phyloP scores from a whole-genome alignment of 2,329 filamentous ascomycete genomes.

The Polytolypa hystricis region DNA sequence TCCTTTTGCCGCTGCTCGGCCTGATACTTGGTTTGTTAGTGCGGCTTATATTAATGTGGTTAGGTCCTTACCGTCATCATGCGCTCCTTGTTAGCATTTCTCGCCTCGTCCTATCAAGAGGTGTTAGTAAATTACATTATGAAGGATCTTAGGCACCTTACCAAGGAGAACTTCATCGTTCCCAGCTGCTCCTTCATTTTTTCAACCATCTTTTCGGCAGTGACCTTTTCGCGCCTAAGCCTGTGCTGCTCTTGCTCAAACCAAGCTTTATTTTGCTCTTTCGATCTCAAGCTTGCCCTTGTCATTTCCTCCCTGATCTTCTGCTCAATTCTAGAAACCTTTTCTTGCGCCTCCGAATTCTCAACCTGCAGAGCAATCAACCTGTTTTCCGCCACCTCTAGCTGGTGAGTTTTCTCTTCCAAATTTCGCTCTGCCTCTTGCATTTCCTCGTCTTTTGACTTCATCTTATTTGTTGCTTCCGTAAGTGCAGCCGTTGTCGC shows the following conservation, averaged over 20 bases:
- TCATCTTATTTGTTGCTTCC: constrained; percentile 10
- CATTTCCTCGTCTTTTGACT: constrained; percentile 14
- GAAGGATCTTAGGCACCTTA: constrained; percentile 10
- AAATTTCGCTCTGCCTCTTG: constrained; percentile 13
- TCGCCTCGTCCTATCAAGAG: not conserved
- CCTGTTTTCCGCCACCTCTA: constrained; percentile 13
- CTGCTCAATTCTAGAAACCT: constrained; percentile 14
- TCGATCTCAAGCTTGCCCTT: constrained; percentile 20
- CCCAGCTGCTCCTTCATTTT: constrained; percentile 15
- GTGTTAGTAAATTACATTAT: not conserved
- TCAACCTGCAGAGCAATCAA: constrained; percentile 15
- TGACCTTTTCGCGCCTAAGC: constrained; percentile 18
- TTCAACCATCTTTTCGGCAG: constrained; percentile 13
- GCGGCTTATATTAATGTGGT: not conserved
- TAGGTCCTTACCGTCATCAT: constrained; percentile 6
- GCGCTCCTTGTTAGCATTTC: constrained; percentile 1
- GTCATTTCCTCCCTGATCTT: constrained; percentile 22
- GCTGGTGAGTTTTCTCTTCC: constrained; percentile 11
- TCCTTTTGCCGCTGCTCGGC: constrained; percentile 7
- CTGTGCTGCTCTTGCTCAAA: constrained; percentile 22
- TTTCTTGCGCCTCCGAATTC: constrained; percentile 13
- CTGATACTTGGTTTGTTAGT: constrained; percentile 4
- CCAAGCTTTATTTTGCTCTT: constrained; percentile 18
- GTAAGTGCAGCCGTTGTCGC: constrained; percentile 12
- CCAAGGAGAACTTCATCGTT: constrained; percentile 16